Conservation (phyloP, 495 filamentous ascomycete genomes). For the Neurospora terricola region DNA sequence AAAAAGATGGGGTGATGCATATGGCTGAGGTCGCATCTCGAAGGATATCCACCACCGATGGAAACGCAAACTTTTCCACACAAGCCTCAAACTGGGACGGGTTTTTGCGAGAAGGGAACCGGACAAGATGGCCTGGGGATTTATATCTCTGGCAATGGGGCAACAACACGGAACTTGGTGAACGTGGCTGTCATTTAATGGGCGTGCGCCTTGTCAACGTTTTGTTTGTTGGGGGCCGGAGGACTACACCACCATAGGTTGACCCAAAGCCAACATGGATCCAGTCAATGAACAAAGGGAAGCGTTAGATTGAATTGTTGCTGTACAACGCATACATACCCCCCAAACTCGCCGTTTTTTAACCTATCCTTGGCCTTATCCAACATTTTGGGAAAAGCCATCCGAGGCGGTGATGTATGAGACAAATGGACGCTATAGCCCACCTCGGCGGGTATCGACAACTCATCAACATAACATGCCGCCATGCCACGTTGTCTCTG, state of each 20-base stretch:
- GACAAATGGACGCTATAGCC: constrained; percentile 7
- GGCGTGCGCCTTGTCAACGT: background rate
- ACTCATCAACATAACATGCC: constrained; percentile 8
- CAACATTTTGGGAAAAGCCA: constrained; percentile 4
- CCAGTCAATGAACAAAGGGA: constrained; percentile 18
- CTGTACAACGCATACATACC: constrained; percentile 8
- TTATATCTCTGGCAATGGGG: constrained; percentile 13
- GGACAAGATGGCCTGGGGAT: constrained; percentile 4
- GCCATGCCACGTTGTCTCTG: constrained; percentile 9
- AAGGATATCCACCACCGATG: background rate
- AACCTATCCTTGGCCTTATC: constrained; percentile 9
- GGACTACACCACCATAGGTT: constrained; percentile 10
- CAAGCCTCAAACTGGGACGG: background rate
- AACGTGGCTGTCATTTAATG: constrained; percentile 23
- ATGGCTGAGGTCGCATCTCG: background rate
- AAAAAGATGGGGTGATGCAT: background rate
- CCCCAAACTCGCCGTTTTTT: background rate
- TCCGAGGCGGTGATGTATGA: constrained; percentile 2
- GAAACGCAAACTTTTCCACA: background rate
- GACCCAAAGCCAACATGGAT: background rate
- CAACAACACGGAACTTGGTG: constrained; percentile 11
- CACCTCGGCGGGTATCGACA: constrained; percentile 20
- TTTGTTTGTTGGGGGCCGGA: background rate
- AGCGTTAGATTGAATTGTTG: constrained; percentile 11
- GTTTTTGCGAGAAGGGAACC: background rate